Base-by-base conservation (phyloP, 352 stramenopile species). In the Pythium plurisporium region DNA sequence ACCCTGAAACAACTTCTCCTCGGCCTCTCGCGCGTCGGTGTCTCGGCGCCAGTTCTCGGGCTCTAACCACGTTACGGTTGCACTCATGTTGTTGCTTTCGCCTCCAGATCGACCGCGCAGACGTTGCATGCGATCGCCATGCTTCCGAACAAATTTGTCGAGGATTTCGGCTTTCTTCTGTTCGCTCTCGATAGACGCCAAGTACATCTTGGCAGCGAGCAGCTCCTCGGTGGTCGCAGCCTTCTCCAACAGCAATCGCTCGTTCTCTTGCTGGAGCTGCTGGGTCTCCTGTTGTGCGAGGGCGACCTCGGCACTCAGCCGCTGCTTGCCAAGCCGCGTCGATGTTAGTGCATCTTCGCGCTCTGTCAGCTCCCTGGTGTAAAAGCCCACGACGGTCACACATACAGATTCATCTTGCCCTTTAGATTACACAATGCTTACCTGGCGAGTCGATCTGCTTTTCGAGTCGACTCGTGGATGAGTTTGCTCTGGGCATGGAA, bases 91-190 rank as follows among this genome's bases (percentile, higher is more conserved):
- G 41, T 58, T 58, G 34, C 48, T 14, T 2, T 34, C 53, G 17
- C 19, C 22, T 36, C 45, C 34, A 42, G 29, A 23, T 9, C 19
- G 14, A 10, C 43, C 62, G 2, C 65, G 67, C 12, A 84, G 23
- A 36, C 73, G 74, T 29, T 64, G 75, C 75, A 90, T 87, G 36
- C 77, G 76, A 43, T 88, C 73, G 19, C 82, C 82, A 25, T 93
- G 82, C 52, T 93, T 93, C 55, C 82, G 68, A 34, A 93, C 76
- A 59, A 93, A 93, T 25, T 65, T 65, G 45, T 91, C 79, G 10
- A 91, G 69, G n/a, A 93, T 81, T 10, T 79, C 74, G 15, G 78
- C 76, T 51, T 88, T 87, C 59, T 82, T 82, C 49, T 89, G 77
- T 42, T 89, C 81, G 69, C 70, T 87, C 50, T 89, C 77, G 15